Conservation (phyloP, 2,329 filamentous ascomycete species). For the Sporothrix pallida region DNA sequence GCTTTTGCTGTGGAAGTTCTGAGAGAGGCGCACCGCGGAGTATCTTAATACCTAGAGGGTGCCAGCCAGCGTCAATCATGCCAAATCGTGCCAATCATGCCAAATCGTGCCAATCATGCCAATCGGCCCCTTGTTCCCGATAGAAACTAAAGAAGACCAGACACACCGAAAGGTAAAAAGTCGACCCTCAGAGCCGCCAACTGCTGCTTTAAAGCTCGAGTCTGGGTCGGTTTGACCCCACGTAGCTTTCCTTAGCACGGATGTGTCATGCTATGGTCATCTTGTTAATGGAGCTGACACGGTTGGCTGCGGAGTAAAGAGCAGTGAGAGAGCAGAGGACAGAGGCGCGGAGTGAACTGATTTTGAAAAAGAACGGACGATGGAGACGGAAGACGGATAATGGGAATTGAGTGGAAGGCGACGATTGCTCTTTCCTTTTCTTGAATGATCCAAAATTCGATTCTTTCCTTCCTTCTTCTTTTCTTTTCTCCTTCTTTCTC, state of each 20-base stretch:
- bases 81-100: background rate
- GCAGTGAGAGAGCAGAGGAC: background rate
- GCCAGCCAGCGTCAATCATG: background rate
- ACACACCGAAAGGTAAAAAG: background rate
- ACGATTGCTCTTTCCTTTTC: slow-evolving; percentile 13
- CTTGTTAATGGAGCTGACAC: slow-evolving; percentile 24
- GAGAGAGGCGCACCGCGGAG: background rate
- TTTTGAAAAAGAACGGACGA: background rate
- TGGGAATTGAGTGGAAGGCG: background rate
- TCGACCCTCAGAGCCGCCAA: background rate
- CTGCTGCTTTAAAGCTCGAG: no score
- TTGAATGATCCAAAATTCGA: background rate
- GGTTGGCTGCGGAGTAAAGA: slow-evolving; percentile 12
- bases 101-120: background rate
- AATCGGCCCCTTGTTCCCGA: slow-evolving; percentile 22
- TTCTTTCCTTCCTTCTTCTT: background rate
- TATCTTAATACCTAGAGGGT: slow-evolving; percentile 19
- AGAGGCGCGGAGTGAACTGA: background rate
- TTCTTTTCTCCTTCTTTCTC: background rate
- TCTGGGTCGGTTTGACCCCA: no score
- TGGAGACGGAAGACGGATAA: background rate
- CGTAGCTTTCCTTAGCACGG: background rate
- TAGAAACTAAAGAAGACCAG: no score
- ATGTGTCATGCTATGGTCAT: slow-evolving; percentile 34
- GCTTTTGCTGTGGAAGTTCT: background rate